phyloP scores from a whole-genome alignment of 345 rosid species.

The Xanthoceras sorbifolium region DNA sequence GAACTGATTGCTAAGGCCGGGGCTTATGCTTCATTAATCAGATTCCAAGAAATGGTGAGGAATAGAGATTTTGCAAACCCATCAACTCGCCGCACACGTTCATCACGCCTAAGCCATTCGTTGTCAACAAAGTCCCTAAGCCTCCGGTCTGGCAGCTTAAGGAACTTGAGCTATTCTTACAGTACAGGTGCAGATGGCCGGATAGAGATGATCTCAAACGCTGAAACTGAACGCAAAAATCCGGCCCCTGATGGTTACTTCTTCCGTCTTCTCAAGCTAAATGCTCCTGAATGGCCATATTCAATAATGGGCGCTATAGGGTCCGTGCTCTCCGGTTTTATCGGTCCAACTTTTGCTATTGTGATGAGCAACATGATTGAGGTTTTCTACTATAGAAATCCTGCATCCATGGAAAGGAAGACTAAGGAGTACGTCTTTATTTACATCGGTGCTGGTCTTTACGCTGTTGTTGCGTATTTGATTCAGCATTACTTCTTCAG shows the following conservation, averaged over 20 bases:
- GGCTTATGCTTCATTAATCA: conserved; percentile 84
- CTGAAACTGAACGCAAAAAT: conserved; percentile 85
- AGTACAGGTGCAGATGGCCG: conserved; percentile 98
- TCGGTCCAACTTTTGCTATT: conserved; percentile 94
- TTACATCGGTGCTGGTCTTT: conserved; percentile 94
- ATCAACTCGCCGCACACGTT: conserved; percentile 80
- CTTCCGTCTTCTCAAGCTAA: conserved; percentile 85
- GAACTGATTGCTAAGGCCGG: conserved; percentile 82
- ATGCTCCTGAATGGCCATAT: conserved; percentile 99
- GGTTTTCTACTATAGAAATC: conserved; percentile 91
- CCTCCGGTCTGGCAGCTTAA: conserved; percentile 91
- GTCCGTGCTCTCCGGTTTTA: conserved; percentile 89
- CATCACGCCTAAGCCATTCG: conserved; percentile 85
- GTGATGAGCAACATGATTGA: conserved; percentile 99
- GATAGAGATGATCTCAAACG: conserved; percentile 96
- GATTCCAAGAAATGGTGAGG: conserved; percentile 96
- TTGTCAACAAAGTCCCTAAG: conserved; percentile 92
- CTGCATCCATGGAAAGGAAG: conserved; percentile 89
- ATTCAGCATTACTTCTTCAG: conserved; percentile 99
- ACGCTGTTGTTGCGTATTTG: conserved; percentile 93
- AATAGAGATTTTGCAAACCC: conserved; percentile 87
- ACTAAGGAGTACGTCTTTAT: conserved; percentile 97
- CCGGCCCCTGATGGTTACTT: conserved; percentile 94
- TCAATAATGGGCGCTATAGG: conserved; percentile 97
- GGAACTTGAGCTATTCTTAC: conserved; percentile 95